Evolutionary conservation across 2,329 filamentous ascomycete species (phyloP), one percentile per base, ranked within the genome.

Genomic region (Penicillium sp.): DNA sequence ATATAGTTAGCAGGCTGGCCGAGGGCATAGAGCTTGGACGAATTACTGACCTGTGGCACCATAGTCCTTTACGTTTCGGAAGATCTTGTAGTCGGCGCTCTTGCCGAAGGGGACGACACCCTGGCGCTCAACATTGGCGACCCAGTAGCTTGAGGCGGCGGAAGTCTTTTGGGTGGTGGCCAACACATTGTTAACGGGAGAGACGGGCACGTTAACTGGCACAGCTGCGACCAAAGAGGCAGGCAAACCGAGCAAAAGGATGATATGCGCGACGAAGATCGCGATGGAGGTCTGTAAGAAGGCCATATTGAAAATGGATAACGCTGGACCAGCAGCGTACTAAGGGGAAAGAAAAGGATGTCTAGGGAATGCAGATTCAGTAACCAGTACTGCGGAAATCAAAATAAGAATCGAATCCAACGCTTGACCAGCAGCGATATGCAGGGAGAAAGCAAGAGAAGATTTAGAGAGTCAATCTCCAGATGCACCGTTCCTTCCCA

Each of bases 31-130:
- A 7, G 13, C 8, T 7, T 15, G 3, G 35, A 39, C 10, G 0
- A 48, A 76, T 38, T 1, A 79, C 65, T 80, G 80, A 70, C 85
- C 85, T 55, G 73, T 79, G 42, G 86, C 86, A 41, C 86, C 86
- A 61, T 80, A 90, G 61, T 88, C 84, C 69, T 79, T 81, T 42
- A 90, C 85, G 60, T 88, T 88, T 59, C 86, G 83, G 71, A 81
- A 89, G 56, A 90, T 74, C 66, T 86, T 77, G 76, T 88, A 93
- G 62, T 70, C 69, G 5, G 57, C 43, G 29, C 73, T 70, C 29
- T 65, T 64, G 53, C 79, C 75, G 63, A 83, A 94, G 28, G 85
- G 80, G 38, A 83, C 77, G 2, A 72, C 69, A 50, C 87, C 88
- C 59, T 88, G 80, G 35, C 84, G 83, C 60, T 82, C 65, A 62